phyloP scores from a whole-genome alignment of 2,329 filamentous ascomycete genomes.

The Hymenoscyphus fraxineus region DNA sequence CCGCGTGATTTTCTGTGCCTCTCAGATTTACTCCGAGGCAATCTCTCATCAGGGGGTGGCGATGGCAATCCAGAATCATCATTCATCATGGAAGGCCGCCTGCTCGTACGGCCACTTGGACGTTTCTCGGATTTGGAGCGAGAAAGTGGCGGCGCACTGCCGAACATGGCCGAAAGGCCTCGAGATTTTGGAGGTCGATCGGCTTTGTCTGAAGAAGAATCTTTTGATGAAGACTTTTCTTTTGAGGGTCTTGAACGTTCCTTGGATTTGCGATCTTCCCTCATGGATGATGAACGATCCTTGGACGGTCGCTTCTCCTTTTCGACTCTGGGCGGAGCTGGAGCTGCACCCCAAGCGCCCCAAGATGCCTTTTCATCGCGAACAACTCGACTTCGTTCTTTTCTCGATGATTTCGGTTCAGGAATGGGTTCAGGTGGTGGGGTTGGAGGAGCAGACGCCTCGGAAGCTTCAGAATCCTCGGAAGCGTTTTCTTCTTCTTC shows the following conservation, averaged over 20 bases:
- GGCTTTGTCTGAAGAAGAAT: conserved; percentile 61
- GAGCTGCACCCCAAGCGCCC: conserved; percentile 65
- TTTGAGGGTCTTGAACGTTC: conserved; percentile 55
- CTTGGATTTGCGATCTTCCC: conserved; percentile 41
- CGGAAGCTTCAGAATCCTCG: conserved; percentile 34
- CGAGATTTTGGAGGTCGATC: conserved; percentile 42
- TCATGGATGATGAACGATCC: conserved; percentile 26
- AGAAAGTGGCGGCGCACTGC: conserved; percentile 62
- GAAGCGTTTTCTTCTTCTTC: conserved; percentile 30
- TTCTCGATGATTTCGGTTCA: conserved; percentile 61
- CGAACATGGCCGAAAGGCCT: conserved; percentile 61
- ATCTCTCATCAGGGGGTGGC: conserved; percentile 66
- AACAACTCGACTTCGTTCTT: conserved; percentile 72
- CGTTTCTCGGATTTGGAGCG: conserved; percentile 66
- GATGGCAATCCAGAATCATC: conserved; percentile 60
- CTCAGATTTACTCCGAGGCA: conserved; percentile 45
- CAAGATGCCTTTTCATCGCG: conserved; percentile 67
- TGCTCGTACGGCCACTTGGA: conserved; percentile 52
- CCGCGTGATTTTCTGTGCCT: conserved; percentile 45
- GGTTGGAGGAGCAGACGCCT: conserved; percentile 37
- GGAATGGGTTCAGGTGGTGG: conserved; percentile 52
- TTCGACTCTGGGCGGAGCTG: conserved; percentile 39
- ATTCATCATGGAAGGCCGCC: conserved; percentile 66
- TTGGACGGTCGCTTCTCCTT: conserved; percentile 31
- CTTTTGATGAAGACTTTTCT: conserved; percentile 60